Evolutionary conservation across 495 filamentous ascomycete genomes (phyloP), one percentile per base, ranked within the genome.

Genomic region (Podospora conica): DNA sequence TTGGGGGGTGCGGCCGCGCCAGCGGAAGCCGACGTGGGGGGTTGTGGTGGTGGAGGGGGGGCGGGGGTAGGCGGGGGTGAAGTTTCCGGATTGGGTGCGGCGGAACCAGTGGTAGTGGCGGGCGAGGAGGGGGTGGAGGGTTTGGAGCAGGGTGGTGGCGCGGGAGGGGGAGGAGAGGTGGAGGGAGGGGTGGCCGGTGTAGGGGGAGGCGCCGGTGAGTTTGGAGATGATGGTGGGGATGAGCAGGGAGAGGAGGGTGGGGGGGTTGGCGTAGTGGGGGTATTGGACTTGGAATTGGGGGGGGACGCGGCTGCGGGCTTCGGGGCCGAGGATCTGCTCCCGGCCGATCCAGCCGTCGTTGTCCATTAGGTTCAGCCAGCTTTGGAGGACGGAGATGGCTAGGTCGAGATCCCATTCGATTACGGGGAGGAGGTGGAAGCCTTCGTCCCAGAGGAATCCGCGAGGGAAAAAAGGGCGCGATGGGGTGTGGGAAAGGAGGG

Each of bases 371-470:
- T 86, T 89, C 76, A 96, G 90, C 93, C 94, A 97, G 74, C 90
- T 93, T 76, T 90, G 90, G 54, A 96, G 86, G 68, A 97, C 90
- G 63, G 96, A 90, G 21, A 97, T 87, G 3, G 90, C 88, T 54
- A 96, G 84, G 75, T 96, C 92, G 28, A 91, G 85, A 73, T 97
- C 93, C 85, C 90, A 97, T 68, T 97, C 93, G 24, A 89, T 81
- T 25, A 97, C 84, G 12, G 93, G 93, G 65, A 97, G 84, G 24
- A 97, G 81, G 72, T 97, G 93, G 76, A 97, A 97, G 1, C 93
- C 93, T 71, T 97, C 93, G 73, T 97, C 93, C 93, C 93, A 97
- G 10, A 96, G 82, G 74, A 97, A 97, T 0, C 93, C 93, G 73
- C 94, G 80, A 0, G 93, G 93, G 74, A 97, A 97, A 80, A 96